A percentile compares a stretch with the other conserved stretches of the same genome.
Evolutionary conservation across 192 early-diverging fungal genomes (phyloP).

Genomic region (Backusella mclennaniae): DNA sequence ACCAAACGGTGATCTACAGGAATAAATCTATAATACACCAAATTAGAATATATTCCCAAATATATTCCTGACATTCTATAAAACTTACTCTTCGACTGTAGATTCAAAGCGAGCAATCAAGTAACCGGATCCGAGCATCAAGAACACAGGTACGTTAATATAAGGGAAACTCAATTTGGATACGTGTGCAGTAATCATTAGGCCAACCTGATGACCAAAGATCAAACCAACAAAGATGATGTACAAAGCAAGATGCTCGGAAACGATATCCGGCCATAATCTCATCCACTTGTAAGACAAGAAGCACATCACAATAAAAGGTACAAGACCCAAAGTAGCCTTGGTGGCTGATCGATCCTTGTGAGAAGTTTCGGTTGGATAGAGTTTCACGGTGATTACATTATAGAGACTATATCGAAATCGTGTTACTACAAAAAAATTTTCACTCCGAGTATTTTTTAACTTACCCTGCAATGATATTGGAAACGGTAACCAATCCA

Average conservation of each 20-base stretch:
- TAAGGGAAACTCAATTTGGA: constrained; percentile 81
- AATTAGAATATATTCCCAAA: not conserved
- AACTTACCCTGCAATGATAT: constrained; percentile 56
- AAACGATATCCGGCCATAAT: constrained; percentile 64
- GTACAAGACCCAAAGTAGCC: constrained; percentile 63
- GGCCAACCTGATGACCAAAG: constrained; percentile 80
- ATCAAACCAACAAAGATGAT: constrained; percentile 67
- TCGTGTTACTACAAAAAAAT: not conserved
- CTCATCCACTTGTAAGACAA: constrained; percentile 65
- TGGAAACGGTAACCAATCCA: constrained; percentile 43
- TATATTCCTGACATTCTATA: not conserved
- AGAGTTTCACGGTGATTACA: constrained; percentile 22
- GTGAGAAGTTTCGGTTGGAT: constrained; percentile 31
- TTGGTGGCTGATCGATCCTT: constrained; percentile 51
- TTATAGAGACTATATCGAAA: constrained; percentile 18
- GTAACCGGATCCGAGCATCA: constrained; percentile 62
- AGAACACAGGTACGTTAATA: constrained; percentile 54
- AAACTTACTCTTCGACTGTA: constrained; percentile 42
- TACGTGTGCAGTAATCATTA: constrained; percentile 86
- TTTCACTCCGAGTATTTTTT: not conserved
- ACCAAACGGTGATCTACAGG: constrained; percentile 22
- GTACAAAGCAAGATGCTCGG: constrained; percentile 67
- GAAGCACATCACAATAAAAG: constrained; percentile 53
- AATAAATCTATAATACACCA: constrained; percentile 25
- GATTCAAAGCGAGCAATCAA: constrained; percentile 54